These are phyloP conservation scores for Tulasnella calospora DNA, from an alignment of 768 basidiomycete species.

Conservation along the genomic window DNA sequence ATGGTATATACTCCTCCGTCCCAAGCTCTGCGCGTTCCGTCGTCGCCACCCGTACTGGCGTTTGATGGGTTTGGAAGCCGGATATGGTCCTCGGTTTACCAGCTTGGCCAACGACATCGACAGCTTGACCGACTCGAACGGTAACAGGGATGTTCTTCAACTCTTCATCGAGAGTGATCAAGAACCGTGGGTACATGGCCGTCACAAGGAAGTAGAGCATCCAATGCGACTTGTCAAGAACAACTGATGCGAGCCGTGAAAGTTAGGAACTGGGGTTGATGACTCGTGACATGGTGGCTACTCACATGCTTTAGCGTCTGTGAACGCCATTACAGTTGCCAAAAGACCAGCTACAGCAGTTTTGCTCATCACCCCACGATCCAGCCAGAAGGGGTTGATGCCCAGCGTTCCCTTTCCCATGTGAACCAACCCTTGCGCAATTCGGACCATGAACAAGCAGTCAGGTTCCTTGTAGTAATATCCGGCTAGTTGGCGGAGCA, in stretches of 20 bases:
- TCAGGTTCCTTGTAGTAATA: conserved; percentile 98
- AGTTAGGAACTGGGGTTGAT: conserved; percentile 8
- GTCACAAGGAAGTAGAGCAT: conserved; percentile 95
- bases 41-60: conserved; percentile 91
- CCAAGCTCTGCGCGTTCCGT: conserved; percentile 93
- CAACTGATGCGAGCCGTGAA: conserved; percentile 49
- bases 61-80: conserved; percentile 97
- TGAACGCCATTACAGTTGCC: conserved; percentile 85
- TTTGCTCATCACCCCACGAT: conserved; percentile 83
- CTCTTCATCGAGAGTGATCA: conserved; percentile 93
- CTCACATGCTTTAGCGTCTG: conserved; percentile 89
- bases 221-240: conserved; percentile 96
- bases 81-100: conserved; percentile 95
- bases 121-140: conserved; percentile 93
- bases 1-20: conserved; percentile 94
- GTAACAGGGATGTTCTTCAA: conserved; percentile 81
- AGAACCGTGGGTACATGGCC: conserved; percentile 97
- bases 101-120: conserved; percentile 96
- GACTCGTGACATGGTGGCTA: conserved; percentile 29
- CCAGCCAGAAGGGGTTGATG: conserved; percentile 93
- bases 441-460: conserved; percentile 90
- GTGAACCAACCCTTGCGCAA: conserved; percentile 94
- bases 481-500: conserved; percentile 94
- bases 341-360: conserved; percentile 86
- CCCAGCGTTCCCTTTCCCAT: conserved; percentile 99